Conservation (phyloP, 2,329 filamentous ascomycete genomes). For the Aaosphaeria arxii region DNA sequence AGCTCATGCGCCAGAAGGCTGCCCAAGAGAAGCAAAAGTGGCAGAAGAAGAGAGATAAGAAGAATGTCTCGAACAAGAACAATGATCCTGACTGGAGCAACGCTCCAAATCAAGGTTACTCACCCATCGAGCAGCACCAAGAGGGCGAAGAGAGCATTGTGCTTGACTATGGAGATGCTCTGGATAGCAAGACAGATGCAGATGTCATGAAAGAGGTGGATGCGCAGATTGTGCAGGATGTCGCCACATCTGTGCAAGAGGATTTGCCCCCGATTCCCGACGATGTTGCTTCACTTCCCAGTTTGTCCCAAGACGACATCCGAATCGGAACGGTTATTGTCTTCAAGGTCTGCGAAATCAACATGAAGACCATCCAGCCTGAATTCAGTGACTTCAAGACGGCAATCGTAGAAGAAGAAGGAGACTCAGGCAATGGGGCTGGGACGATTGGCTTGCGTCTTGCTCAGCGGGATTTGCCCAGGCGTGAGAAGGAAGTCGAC, state of each 20-base stretch:
- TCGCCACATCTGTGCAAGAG: slow-evolving; percentile 42
- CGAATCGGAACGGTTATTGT: slow-evolving; percentile 63
- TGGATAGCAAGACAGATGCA: slow-evolving; percentile 15
- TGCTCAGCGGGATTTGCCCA: slow-evolving; percentile 64
- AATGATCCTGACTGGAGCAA: slow-evolving; percentile 20
- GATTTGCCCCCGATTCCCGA: slow-evolving; percentile 64
- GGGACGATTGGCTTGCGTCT: slow-evolving; percentile 60
- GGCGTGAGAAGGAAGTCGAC: slow-evolving; percentile 59
- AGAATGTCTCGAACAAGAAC: slow-evolving; percentile 32
- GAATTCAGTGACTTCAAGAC: slow-evolving; percentile 61
- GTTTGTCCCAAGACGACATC: slow-evolving; percentile 49
- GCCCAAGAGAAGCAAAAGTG: slow-evolving; percentile 56
- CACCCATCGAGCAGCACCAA: background rate
- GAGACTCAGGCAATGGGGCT: slow-evolving; percentile 41
- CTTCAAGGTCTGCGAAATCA: slow-evolving; percentile 62
- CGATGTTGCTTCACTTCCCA: slow-evolving; percentile 54
- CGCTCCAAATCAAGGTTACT: background rate
- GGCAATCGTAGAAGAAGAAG: slow-evolving; percentile 57
- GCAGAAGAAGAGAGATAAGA: slow-evolving; percentile 41
- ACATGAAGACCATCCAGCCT: slow-evolving; percentile 62
- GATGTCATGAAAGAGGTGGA: slow-evolving; percentile 19
- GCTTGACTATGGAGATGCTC: slow-evolving; percentile 27
- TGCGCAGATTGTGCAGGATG: slow-evolving; percentile 42
- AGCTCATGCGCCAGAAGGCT: slow-evolving; percentile 53
- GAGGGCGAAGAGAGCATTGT: slow-evolving; percentile 16